These are phyloP conservation scores for Pyrenophora teres DNA, from an alignment of 2,329 filamentous ascomycete genomes.

Conservation along the genomic window DNA sequence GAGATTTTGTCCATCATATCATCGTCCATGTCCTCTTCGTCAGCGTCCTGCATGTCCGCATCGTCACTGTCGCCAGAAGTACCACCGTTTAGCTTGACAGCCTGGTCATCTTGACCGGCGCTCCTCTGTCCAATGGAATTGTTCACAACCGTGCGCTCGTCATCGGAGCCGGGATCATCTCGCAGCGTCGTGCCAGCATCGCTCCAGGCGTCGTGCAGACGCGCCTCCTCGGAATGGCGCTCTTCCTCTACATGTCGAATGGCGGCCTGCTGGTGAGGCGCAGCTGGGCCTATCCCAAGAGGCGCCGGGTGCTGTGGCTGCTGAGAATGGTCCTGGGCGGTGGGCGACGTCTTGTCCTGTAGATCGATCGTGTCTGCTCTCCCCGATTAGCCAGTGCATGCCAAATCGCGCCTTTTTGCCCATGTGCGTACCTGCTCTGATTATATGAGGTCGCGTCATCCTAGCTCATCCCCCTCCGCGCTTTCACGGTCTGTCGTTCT, in stretches of 20 bases:
- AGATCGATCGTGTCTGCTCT: slow-evolving; percentile 87
- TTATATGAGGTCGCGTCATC: slow-evolving; percentile 62
- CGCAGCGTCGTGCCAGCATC: slow-evolving; percentile 44
- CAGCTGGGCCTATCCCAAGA: slow-evolving; percentile 61
- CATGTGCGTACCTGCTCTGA: slow-evolving; percentile 56
- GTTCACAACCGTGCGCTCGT: slow-evolving; percentile 51
- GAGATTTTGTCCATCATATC: slow-evolving; percentile 99
- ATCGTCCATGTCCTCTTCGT: slow-evolving; percentile 74
- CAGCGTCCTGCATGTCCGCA: slow-evolving; percentile 64
- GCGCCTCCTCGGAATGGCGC: slow-evolving; percentile 70
- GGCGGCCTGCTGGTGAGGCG: slow-evolving; percentile 83
- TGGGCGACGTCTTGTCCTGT: slow-evolving; percentile 80
- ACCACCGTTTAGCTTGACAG: slow-evolving; percentile 42
- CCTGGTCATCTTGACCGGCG: slow-evolving; percentile 38
- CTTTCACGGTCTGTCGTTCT: slow-evolving; percentile 9
- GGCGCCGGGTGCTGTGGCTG: slow-evolving; percentile 58
- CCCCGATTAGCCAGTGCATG: slow-evolving; percentile 30
- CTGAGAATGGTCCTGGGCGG: slow-evolving; percentile 78
- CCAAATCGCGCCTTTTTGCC: neutral
- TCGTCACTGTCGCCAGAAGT: slow-evolving; percentile 51
- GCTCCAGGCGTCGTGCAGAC: slow-evolving; percentile 61
- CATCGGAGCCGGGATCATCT: slow-evolving; percentile 63
- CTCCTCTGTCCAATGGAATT: slow-evolving; percentile 22
- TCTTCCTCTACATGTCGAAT: slow-evolving; percentile 81
- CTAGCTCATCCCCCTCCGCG: slow-evolving; percentile 42